These are phyloP conservation scores for Bruguiera parviflora DNA, from an alignment of 345 rosid species.

Conservation along the genomic window DNA sequence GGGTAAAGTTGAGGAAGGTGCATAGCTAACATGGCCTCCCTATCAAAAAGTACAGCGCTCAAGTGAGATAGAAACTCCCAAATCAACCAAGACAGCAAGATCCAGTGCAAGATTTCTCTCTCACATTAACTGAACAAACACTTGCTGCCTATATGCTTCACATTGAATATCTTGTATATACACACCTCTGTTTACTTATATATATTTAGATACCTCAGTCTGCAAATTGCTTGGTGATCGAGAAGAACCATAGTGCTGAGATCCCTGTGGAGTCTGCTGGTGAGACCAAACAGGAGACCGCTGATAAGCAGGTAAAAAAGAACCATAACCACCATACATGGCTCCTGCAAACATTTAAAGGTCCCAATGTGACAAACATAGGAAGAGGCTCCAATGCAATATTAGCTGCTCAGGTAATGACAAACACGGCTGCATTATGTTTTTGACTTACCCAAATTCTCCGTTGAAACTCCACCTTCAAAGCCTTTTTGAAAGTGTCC, in stretches of 20 bases:
- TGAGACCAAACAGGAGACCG: constrained; percentile 73
- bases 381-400: constrained; percentile 25
- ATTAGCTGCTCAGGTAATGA: constrained; percentile 21
- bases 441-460: constrained; percentile 78
- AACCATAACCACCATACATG: constrained; percentile 95
- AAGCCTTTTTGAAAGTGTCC: constrained; percentile 97
- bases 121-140: background rate
- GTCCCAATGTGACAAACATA: constrained; percentile 25
- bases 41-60: constrained; percentile 26
- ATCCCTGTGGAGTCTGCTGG: constrained; percentile 53
- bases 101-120: constrained; percentile 10
- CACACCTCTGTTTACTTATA: too few species aligned
- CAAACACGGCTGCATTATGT: constrained; percentile 27
- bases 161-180: too few species aligned
- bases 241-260: constrained; percentile 42
- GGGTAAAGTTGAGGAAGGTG: constrained; percentile 38
- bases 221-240: constrained; percentile 56
- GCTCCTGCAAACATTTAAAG: constrained; percentile 61
- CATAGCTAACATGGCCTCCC: constrained; percentile 45
- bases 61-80: constrained; percentile 18
- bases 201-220: constrained; percentile 55
- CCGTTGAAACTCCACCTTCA: constrained; percentile 94
- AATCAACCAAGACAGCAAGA: constrained; percentile 18
- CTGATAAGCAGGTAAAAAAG: constrained; percentile 75
- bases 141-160: too few species aligned